Conservation (phyloP, 495 filamentous ascomycete genomes). For the Cercophora newfieldiana region DNA sequence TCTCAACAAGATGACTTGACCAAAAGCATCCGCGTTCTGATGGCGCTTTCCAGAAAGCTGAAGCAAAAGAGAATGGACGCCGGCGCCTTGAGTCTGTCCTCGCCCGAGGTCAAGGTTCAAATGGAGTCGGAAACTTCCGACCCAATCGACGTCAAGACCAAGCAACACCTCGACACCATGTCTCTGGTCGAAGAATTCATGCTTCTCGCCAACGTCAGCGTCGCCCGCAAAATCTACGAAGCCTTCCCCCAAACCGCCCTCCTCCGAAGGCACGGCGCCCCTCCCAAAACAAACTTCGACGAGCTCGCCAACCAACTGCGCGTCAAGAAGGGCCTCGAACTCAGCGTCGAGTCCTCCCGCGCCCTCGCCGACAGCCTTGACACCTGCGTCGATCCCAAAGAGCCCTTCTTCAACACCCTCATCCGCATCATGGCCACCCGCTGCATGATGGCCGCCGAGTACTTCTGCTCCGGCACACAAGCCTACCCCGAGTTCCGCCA, state of each 20-base stretch:
- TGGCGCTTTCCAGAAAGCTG: conserved; percentile 91
- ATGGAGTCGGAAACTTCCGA: conserved; percentile 93
- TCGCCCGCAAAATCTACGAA: conserved; percentile 81
- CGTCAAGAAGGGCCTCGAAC: conserved; percentile 74
- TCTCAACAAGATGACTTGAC: conserved; percentile 87
- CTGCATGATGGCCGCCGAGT: conserved; percentile 99
- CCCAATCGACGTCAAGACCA: conserved; percentile 94
- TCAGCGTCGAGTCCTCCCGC: conserved; percentile 80
- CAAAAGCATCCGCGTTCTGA: conserved; percentile 80
- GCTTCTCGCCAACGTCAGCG: conserved; percentile 95
- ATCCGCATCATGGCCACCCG: conserved; percentile 95
- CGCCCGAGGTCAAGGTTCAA: conserved; percentile 92
- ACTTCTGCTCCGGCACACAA: conserved; percentile 92
- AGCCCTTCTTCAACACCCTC: conserved; percentile 98
- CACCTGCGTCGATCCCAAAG: conserved; percentile 71
- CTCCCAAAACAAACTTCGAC: conserved; percentile 94
- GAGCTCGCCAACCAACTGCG: conserved; percentile 85
- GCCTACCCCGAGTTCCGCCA: conserved; percentile 92
- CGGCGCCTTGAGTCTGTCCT: conserved; percentile 90
- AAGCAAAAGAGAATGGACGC: conserved; percentile 94
- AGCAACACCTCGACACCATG: conserved; percentile 91
- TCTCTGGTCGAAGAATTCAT: conserved; percentile 99
- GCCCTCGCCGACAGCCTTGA: conserved; percentile 91
- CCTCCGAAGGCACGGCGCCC: conserved; percentile 85
- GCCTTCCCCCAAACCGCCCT: conserved; percentile 94